These are phyloP conservation scores for Bacidia gigantensis DNA, from an alignment of 495 filamentous ascomycete genomes.

Conservation along the genomic window DNA sequence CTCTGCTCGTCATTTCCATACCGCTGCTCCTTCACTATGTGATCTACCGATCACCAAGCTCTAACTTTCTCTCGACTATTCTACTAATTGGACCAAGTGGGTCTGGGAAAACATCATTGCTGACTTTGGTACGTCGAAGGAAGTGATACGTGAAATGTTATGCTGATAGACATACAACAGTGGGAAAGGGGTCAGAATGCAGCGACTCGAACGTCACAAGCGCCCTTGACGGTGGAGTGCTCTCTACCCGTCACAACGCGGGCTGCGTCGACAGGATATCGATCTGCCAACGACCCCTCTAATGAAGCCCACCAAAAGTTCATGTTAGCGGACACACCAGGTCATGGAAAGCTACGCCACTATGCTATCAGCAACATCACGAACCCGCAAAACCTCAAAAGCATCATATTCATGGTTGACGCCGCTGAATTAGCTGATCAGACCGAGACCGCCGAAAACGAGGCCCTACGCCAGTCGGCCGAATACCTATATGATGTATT, in stretches of 20 bases:
- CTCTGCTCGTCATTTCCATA: slow-evolving; percentile 53
- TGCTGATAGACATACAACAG: slow-evolving; percentile 2
- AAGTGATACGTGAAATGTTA: slow-evolving; percentile 5
- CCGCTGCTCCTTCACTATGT: slow-evolving; percentile 67
- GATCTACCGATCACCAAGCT: slow-evolving; percentile 51
- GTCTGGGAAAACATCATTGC: slow-evolving; percentile 76
- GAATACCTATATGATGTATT: slow-evolving; percentile 81
- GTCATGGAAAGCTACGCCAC: slow-evolving; percentile 79
- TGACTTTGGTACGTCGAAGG: slow-evolving; percentile 50
- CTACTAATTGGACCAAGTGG: slow-evolving; percentile 74
- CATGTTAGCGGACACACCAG: slow-evolving; percentile 75
- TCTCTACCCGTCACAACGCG: slow-evolving; percentile 50
- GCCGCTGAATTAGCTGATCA: slow-evolving; percentile 49
- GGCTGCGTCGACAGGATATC: slow-evolving; percentile 52
- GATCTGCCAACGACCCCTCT: slow-evolving; percentile 55
- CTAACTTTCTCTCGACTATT: slow-evolving; percentile 62
- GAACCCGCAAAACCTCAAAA: slow-evolving; percentile 44
- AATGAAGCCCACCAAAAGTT: slow-evolving; percentile 53
- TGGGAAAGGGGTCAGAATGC: slow-evolving; percentile 15
- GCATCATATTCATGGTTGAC: slow-evolving; percentile 81
- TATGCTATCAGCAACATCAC: slow-evolving; percentile 31
- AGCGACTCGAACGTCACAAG: slow-evolving; percentile 70
- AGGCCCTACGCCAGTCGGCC: slow-evolving; percentile 44
- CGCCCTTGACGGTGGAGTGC: slow-evolving; percentile 56
- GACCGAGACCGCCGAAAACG: slow-evolving; percentile 19